A percentile compares a stretch with the other conserved stretches of the same genome.
Conservation (phyloP, 2,329 filamentous ascomycete genomes). For the Chrysoporthe cubensis region DNA sequence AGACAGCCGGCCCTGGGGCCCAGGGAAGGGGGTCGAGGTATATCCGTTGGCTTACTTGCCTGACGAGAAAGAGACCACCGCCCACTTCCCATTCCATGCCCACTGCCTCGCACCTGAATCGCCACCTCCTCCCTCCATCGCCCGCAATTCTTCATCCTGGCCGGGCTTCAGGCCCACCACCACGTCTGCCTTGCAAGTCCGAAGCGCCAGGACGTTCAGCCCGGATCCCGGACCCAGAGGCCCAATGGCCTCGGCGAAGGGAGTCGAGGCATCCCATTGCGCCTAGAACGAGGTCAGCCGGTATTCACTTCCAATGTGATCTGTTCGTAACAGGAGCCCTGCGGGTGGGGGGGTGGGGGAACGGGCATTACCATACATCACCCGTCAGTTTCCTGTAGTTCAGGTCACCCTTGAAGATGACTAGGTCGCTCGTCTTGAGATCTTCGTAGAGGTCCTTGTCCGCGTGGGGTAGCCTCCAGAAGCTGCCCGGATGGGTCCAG, state of each 20-base stretch:
- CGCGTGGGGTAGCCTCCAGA: constrained; percentile 78
- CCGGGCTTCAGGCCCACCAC: constrained; percentile 85
- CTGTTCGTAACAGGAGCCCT: not conserved
- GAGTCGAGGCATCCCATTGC: constrained; percentile 83
- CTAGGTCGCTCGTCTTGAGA: constrained; percentile 79
- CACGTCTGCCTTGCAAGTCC: constrained; percentile 96
- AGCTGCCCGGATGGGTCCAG: constrained; percentile 88
- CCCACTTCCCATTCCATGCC: constrained; percentile 97
- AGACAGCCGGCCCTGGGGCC: too few species aligned
- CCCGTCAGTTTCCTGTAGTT: constrained; percentile 94
- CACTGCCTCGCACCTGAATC: constrained; percentile 76
- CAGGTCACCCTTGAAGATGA: constrained; percentile 95
- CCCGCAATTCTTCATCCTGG: constrained; percentile 78
- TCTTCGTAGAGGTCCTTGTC: constrained; percentile 74
- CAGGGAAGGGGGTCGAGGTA: too few species aligned
- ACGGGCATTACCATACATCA: constrained; percentile 67
- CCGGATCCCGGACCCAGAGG: constrained; percentile 82
- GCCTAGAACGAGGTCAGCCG: constrained; percentile 49
- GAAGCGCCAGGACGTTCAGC: constrained; percentile 80
- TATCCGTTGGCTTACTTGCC: constrained; percentile 20
- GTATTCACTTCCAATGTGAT: not conserved
- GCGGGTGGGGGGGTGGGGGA: not conserved
- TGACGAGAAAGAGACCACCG: constrained; percentile 79
- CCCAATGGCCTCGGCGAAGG: constrained; percentile 83
- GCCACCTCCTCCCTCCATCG: constrained; percentile 70